These are phyloP conservation scores for Calocybe cyanea DNA, from an alignment of 768 basidiomycete genomes.

Conservation along the genomic window DNA sequence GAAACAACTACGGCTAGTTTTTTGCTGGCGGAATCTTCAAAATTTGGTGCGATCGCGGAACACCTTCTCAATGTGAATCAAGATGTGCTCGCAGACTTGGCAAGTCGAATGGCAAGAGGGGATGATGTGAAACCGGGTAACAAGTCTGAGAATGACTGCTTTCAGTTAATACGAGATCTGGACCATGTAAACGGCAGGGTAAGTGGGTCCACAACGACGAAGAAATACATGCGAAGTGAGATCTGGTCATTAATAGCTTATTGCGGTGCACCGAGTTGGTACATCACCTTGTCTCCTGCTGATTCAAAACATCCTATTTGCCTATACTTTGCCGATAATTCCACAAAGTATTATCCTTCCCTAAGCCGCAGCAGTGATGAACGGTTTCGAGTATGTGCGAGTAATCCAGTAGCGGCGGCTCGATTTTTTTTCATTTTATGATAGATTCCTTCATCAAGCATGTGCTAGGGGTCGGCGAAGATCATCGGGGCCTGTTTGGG, in stretches of 20 bases:
- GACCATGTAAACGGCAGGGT: constrained; percentile 30
- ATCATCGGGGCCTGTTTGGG: constrained; percentile 25
- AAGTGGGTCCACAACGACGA: constrained; percentile 22
- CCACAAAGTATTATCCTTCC: constrained; percentile 4
- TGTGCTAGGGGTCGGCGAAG: constrained; percentile 16
- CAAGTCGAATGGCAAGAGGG: constrained; percentile 18
- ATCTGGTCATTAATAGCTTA: constrained; percentile 24
- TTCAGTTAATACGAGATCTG: constrained; percentile 26
- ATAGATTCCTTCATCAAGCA: background rate
- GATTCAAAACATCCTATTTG: constrained; percentile 28
- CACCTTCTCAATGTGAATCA: constrained; percentile 21
- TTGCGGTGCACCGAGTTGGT: constrained; percentile 29
- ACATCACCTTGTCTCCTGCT: constrained; percentile 28
- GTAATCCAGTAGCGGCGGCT: constrained; percentile 25
- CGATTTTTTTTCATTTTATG: constrained; percentile 22
- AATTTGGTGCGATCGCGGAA: constrained; percentile 27
- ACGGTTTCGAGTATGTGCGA: constrained; percentile 3
- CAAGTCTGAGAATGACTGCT: constrained; percentile 31
- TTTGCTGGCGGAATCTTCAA: constrained; percentile 16
- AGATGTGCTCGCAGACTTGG: constrained; percentile 16
- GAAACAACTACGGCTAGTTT: constrained; percentile 11
- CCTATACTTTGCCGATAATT: constrained; percentile 27
- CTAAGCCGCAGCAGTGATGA: too few species aligned
- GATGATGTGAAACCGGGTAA: constrained; percentile 20
- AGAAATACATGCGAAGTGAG: constrained; percentile 27